phyloP scores from a whole-genome alignment of 768 basidiomycete species.

The Sistotremastrum niveocremeum region DNA sequence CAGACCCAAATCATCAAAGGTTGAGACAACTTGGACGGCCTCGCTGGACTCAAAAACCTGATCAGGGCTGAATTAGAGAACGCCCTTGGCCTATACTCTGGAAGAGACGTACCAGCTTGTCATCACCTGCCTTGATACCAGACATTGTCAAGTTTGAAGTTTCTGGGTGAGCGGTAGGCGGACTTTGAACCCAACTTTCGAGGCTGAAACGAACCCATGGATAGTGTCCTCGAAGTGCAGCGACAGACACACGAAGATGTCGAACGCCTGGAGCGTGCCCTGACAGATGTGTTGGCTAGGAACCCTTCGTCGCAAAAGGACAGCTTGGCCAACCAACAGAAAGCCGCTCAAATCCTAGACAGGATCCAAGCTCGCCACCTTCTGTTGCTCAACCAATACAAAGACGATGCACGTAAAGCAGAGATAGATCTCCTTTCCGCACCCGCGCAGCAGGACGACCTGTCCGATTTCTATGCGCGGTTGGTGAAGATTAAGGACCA shows the following conservation, averaged over 20 bases:
- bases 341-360: conserved; percentile 78
- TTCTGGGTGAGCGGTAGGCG: conserved; percentile 26
- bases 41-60: conserved; percentile 93
- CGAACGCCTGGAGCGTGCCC: conserved; percentile 79
- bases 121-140: conserved; percentile 77
- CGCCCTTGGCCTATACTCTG: not conserved
- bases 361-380: conserved; percentile 59
- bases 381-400: conserved; percentile 58
- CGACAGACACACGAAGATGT: conserved; percentile 93
- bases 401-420: conserved; percentile 59
- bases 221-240: conserved; percentile 88
- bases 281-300: conserved; percentile 72
- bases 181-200: conserved; percentile 38
- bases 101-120: conserved; percentile 35
- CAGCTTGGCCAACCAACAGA: conserved; percentile 70
- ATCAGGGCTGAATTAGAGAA: conserved; percentile 35
- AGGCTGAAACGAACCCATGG: conserved; percentile 37
- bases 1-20: conserved; percentile 80
- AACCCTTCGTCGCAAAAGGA: conserved; percentile 47
- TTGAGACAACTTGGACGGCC: conserved; percentile 76
- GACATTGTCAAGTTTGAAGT: conserved; percentile 43
- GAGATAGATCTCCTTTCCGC: conserved; percentile 48
- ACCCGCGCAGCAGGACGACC: conserved; percentile 47
- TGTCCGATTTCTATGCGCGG: conserved; percentile 91
- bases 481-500: conserved; percentile 94